Percentiles rank a stretch among this genome's conserved stretches.
These are phyloP conservation scores for Pythium dissotocum DNA, from an alignment of 352 stramenopile genomes.

Conservation along the genomic window DNA sequence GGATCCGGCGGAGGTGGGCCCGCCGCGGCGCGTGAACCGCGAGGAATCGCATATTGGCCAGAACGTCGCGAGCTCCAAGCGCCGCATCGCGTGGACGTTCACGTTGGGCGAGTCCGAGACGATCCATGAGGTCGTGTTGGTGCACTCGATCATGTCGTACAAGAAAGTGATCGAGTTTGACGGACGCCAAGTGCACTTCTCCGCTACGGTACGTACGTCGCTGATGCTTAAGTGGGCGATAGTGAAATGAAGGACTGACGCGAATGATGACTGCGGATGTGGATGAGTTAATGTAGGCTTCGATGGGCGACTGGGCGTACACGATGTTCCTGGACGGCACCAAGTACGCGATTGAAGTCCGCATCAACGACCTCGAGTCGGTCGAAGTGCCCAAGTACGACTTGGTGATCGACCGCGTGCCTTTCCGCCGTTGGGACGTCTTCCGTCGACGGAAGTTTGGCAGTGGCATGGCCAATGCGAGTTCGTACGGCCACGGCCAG, in stretches of 20 bases:
- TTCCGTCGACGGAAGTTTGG: slow-evolving; percentile 69
- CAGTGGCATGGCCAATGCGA: not conserved
- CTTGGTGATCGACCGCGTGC: slow-evolving; percentile 75
- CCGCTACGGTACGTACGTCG: slow-evolving; percentile 48
- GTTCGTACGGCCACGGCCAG: slow-evolving; percentile 24
- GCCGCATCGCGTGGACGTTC: slow-evolving; percentile 83
- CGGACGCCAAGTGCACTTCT: slow-evolving; percentile 82
- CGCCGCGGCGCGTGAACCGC: slow-evolving; percentile 68
- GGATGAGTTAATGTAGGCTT: slow-evolving; percentile 37
- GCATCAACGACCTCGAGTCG: slow-evolving; percentile 82
- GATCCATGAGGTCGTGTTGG: slow-evolving; percentile 72
- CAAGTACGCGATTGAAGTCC: slow-evolving; percentile 78
- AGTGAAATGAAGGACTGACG: too few species aligned
- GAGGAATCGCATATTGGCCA: slow-evolving; percentile 82
- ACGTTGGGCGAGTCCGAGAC: slow-evolving; percentile 73
- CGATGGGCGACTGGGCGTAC: slow-evolving; percentile 75
- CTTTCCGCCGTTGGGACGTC: slow-evolving; percentile 83
- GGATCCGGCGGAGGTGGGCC: slow-evolving; percentile 65
- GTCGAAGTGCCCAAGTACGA: slow-evolving; percentile 86
- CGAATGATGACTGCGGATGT: not conserved
- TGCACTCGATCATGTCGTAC: slow-evolving; percentile 85
- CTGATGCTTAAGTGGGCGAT: too few species aligned
- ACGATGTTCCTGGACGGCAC: slow-evolving; percentile 76
- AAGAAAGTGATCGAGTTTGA: slow-evolving; percentile 88
- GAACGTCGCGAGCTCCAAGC: slow-evolving; percentile 80